Evolutionary conservation across 2,329 filamentous ascomycete species (phyloP).

Genomic region (Aureobasidium sp.): DNA sequence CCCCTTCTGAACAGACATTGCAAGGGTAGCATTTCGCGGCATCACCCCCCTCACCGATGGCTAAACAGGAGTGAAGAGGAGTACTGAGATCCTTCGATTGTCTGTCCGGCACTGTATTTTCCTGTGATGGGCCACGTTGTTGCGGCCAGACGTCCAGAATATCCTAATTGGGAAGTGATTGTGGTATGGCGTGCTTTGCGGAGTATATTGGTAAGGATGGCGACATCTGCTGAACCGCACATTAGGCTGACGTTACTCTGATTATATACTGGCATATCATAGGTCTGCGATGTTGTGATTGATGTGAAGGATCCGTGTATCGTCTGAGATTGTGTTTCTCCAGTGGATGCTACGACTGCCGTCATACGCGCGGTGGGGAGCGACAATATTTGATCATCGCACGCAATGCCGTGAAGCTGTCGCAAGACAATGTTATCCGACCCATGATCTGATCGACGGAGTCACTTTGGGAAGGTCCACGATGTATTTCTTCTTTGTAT

Average conservation of each 20-base stretch:
- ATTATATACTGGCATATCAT: background rate
- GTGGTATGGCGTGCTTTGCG: constrained; percentile 8
- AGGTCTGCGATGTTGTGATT: background rate
- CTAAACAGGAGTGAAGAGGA: background rate
- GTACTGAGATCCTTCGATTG: background rate
- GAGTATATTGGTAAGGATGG: constrained; percentile 2
- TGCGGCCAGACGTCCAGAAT: constrained; percentile 1
- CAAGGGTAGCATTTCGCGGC: background rate
- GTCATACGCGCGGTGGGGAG: background rate
- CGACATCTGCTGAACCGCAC: background rate
- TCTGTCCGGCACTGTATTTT: background rate
- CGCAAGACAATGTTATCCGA: background rate
- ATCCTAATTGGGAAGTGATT: constrained; percentile 2
- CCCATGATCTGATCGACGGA: background rate
- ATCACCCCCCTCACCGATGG: background rate
- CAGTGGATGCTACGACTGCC: background rate
- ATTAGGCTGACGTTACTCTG: background rate
- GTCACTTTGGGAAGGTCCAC: background rate
- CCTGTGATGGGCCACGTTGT: background rate
- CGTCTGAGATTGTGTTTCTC: background rate
- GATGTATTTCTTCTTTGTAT: background rate
- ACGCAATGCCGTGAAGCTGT: background rate
- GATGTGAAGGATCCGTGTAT: background rate
- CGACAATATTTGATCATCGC: background rate
- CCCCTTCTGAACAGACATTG: background rate